phyloP scores from a whole-genome alignment of 306 rosid genomes.

The Quercus mongolica region DNA sequence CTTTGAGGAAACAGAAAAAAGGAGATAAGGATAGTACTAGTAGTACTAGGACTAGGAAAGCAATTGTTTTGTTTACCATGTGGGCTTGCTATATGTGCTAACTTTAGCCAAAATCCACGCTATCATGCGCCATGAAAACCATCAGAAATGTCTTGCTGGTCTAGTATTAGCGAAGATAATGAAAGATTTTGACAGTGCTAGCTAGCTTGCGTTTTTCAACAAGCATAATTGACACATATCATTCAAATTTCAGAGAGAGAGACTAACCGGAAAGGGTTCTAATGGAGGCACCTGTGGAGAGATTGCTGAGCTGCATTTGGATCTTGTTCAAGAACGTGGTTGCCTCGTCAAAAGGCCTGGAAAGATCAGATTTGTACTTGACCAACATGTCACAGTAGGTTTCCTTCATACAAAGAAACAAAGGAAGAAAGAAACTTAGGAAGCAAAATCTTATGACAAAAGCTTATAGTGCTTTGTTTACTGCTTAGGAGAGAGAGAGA shows the following conservation, averaged over 20 bases:
- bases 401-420: conserved; percentile 38
- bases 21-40: no score
- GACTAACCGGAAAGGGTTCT: conserved; percentile 68
- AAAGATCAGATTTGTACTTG: conserved; percentile 83
- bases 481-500: neutral
- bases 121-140: neutral
- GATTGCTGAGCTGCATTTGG: conserved; percentile 70
- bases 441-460: conserved; percentile 19
- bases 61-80: neutral
- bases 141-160: neutral
- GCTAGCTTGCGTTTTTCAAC: neutral
- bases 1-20: neutral
- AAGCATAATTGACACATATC: neutral
- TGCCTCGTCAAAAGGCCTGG: conserved; percentile 91
- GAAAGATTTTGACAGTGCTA: neutral
- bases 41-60: neutral
- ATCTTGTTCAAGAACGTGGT: conserved; percentile 82
- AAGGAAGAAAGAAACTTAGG: neutral
- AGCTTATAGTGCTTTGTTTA: conserved; percentile 5
- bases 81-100: neutral
- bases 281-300: conserved; percentile 58
- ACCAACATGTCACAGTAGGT: conserved; percentile 78
- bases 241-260: neutral
- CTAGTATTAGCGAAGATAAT: neutral
- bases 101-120: neutral